Evolutionary conservation across 2,329 filamentous ascomycete genomes (phyloP).

Genomic region (Hypoxylon sp.): DNA sequence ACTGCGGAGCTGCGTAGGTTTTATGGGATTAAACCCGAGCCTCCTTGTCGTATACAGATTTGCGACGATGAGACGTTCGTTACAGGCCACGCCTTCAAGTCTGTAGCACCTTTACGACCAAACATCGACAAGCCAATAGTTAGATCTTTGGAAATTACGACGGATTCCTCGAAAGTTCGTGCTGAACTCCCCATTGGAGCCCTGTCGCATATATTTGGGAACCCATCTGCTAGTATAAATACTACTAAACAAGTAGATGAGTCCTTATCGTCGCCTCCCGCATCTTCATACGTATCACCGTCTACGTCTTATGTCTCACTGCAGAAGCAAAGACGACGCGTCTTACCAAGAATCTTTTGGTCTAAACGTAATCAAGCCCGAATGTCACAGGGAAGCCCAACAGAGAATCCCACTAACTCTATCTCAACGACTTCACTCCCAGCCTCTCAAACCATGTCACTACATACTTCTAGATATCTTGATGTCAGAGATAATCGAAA

Average conservation of each 20-base stretch:
- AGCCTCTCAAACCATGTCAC: neutral
- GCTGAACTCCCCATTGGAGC: neutral
- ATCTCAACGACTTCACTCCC: neutral
- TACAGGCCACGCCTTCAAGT: neutral
- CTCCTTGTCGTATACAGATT: neutral
- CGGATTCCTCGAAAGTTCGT: neutral
- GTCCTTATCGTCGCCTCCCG: no score
- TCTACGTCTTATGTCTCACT: neutral
- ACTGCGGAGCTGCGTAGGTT: neutral
- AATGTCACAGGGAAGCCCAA: neutral
- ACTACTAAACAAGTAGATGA: no score
- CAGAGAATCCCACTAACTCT: neutral
- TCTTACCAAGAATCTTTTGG: neutral
- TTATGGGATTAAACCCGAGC: neutral
- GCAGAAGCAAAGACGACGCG: neutral
- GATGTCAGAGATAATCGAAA: neutral
- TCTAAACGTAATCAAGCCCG: neutral
- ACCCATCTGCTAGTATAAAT: no score
- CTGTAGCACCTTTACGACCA: neutral
- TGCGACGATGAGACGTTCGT: neutral
- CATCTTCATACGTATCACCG: neutral
- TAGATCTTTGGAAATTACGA: neutral
- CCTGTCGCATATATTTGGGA: neutral
- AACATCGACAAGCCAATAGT: neutral
- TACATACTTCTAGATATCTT: neutral